phyloP scores from a whole-genome alignment of 345 rosid species.

The Raphanus raphanistrum region DNA sequence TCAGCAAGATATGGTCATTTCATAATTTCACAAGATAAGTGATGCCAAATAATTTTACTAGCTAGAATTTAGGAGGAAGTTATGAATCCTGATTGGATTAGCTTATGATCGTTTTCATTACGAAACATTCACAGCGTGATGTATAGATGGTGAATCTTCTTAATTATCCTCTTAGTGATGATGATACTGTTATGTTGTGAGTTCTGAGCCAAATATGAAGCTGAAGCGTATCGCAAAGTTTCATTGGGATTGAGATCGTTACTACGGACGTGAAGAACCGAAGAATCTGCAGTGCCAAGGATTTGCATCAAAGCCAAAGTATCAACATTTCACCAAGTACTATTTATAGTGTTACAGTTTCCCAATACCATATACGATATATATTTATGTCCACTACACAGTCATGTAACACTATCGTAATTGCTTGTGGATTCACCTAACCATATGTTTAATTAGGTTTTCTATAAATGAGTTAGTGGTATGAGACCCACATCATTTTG shows the following conservation, averaged over 20 bases:
- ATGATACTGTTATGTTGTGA: not conserved
- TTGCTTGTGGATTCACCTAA: not conserved
- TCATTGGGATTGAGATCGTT: not conserved
- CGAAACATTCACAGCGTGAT: not conserved
- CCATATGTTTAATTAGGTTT: not conserved
- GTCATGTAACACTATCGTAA: not conserved
- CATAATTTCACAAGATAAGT: not conserved
- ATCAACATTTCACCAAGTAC: not conserved
- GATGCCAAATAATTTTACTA: not conserved
- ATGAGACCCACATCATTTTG: not conserved
- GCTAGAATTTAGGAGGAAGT: not conserved
- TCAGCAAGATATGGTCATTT: too few species aligned
- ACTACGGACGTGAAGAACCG: not conserved
- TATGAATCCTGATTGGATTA: not conserved
- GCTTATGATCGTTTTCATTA: not conserved
- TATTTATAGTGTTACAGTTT: not conserved
- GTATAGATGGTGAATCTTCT: not conserved
- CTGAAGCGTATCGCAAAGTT: not conserved
- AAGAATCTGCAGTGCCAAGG: not conserved
- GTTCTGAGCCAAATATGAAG: not conserved
- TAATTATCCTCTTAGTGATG: not conserved
- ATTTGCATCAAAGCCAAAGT: not conserved
- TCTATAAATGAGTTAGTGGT: not conserved
- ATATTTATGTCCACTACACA: not conserved
- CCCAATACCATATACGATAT: not conserved